Percentiles rank a stretch among this genome's conserved stretches.
Conservation (phyloP, 1,284 basidiomycete species). For the Fomitopsis betulina region DNA sequence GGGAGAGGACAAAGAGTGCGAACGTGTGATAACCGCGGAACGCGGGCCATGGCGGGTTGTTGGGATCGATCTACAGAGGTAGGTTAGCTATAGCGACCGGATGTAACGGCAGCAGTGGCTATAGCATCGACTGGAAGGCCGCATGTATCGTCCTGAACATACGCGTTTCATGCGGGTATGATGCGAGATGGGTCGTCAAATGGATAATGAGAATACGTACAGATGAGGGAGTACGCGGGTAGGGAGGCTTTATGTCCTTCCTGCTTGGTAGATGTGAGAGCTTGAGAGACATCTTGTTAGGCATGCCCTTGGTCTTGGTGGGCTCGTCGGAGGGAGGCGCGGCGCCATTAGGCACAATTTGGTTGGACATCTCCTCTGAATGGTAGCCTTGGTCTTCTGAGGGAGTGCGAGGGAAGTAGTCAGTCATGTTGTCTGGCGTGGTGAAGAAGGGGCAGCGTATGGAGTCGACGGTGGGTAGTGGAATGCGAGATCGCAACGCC, state of each 20-base stretch:
- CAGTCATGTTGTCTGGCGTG: constrained; percentile 7
- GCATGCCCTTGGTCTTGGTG: constrained; percentile 25
- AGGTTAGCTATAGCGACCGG: not conserved
- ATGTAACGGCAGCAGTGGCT: not conserved
- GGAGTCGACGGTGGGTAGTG: not conserved
- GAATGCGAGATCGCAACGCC: not conserved
- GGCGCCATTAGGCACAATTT: constrained; percentile 18
- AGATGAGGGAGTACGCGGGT: constrained; percentile 69
- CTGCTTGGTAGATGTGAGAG: constrained; percentile 70
- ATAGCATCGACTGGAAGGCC: not conserved
- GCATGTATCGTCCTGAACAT: constrained; percentile 4
- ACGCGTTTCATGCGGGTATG: not conserved
- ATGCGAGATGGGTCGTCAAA: not conserved
- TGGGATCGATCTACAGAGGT: constrained; percentile 65
- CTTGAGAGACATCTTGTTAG: constrained; percentile 59
- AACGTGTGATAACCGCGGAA: constrained; percentile 83
- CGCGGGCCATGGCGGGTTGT: constrained; percentile 97
- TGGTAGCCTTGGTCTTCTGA: constrained; percentile 13
- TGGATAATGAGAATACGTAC: constrained; percentile 31
- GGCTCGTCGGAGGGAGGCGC: constrained; percentile 18
- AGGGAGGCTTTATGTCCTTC: constrained; percentile 61
- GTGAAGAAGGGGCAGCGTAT: not conserved
- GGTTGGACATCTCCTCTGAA: constrained; percentile 5
- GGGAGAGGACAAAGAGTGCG: constrained; percentile 1
- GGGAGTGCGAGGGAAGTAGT: constrained; percentile 22